Conservation (phyloP, 2,329 filamentous ascomycete species). For the Hypoxylon sp. region DNA sequence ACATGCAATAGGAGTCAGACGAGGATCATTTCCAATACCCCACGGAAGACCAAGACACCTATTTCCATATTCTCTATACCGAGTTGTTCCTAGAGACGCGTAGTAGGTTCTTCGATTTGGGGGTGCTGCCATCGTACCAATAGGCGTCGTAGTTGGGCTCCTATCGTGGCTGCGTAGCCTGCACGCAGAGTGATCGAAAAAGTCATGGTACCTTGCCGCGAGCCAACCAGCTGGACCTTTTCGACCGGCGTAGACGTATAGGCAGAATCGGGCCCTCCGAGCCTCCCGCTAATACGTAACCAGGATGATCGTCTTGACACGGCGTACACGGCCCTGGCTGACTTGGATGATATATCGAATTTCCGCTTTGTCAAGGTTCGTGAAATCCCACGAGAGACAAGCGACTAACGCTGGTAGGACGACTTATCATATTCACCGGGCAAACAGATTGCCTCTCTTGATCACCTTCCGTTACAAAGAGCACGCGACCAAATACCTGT, state of each 20-base stretch:
- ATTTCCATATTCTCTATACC: conserved; percentile 28
- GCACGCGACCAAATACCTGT: neutral
- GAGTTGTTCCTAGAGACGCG: conserved; percentile 14
- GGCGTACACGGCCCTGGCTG: neutral
- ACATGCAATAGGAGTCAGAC: conserved; percentile 37
- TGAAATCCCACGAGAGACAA: neutral
- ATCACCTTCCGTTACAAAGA: neutral
- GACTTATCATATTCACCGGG: neutral
- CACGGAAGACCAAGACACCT: conserved; percentile 25
- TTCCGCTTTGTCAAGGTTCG: neutral
- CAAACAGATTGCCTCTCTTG: neutral
- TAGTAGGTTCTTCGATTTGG: conserved; percentile 16
- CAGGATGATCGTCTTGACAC: conserved; percentile 1
- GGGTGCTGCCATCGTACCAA: conserved; percentile 20
- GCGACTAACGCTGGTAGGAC: neutral
- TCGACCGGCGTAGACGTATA: conserved; percentile 16
- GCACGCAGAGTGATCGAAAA: conserved; percentile 13
- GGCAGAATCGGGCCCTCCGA: conserved; percentile 1
- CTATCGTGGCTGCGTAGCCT: conserved; percentile 9
- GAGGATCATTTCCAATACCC: conserved; percentile 21
- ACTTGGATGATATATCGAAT: neutral
- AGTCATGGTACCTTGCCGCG: conserved; percentile 18
- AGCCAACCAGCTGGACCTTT: conserved; percentile 6
- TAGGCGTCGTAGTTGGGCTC: conserved; percentile 15
- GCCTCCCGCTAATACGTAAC: conserved; percentile 5